Evolutionary conservation across 257 asterid genomes (phyloP).

Genomic region (Jacaranda copaia): DNA sequence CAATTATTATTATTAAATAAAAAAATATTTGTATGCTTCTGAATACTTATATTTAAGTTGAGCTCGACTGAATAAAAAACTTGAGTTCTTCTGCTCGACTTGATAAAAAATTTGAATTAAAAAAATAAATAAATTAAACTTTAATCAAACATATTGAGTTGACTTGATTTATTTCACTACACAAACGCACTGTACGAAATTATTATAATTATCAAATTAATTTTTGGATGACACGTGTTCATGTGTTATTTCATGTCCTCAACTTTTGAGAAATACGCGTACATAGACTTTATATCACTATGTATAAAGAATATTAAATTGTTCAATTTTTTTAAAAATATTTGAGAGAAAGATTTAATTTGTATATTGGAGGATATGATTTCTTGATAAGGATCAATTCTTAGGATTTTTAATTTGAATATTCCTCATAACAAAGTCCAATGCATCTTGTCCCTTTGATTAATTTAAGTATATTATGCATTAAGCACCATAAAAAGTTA

Average conservation of each 20-base stretch:
- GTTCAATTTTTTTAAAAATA: background rate
- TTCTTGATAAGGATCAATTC: constrained; percentile 19
- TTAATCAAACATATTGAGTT: too few relatives aligned
- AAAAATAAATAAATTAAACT: too few relatives aligned
- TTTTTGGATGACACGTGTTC: too few relatives aligned
- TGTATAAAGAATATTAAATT: background rate
- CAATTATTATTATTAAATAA: too few relatives aligned
- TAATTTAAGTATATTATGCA: constrained; percentile 26
- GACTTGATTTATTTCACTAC: too few relatives aligned
- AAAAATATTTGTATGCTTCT: too few relatives aligned
- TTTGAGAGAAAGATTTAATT: background rate
- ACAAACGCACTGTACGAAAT: too few relatives aligned
- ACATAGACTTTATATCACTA: background rate
- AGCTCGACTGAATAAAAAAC: too few relatives aligned
- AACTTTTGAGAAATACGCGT: background rate
- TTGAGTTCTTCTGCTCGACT: too few relatives aligned
- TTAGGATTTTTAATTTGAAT: constrained; percentile 25
- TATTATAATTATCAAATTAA: too few relatives aligned
- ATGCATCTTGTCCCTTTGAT: constrained; percentile 7
- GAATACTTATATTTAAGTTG: too few relatives aligned
- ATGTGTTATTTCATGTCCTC: background rate
- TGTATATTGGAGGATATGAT: background rate
- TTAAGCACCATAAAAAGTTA: constrained; percentile 24
- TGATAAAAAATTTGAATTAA: too few relatives aligned
- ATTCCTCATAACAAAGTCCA: constrained; percentile 24